Conservation (phyloP, 352 stramenopile species). For the Pythium apleroticum region DNA sequence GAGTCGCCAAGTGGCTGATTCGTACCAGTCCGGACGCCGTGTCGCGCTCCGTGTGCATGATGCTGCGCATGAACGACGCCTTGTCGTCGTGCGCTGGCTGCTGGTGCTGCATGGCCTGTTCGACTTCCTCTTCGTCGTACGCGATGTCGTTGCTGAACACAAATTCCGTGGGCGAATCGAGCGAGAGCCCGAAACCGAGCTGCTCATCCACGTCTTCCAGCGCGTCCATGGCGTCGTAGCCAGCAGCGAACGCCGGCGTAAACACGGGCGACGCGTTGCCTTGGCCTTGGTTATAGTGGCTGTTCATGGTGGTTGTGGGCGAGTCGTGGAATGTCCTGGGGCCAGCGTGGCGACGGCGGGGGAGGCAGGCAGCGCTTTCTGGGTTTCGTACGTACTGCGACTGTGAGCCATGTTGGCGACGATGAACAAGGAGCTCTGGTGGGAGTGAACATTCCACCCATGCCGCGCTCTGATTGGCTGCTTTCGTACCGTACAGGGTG, state of each 20-base stretch:
- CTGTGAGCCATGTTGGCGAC: not conserved
- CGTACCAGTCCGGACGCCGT: conserved; percentile 22
- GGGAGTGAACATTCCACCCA: conserved; percentile 38
- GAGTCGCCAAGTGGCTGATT: not conserved
- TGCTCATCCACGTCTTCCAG: conserved; percentile 24
- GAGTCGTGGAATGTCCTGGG: conserved; percentile 20
- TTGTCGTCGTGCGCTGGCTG: conserved; percentile 27
- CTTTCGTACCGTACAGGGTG: conserved; percentile 12
- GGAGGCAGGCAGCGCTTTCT: conserved; percentile 6
- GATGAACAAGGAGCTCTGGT: not conserved
- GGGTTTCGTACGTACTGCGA: conserved; percentile 16
- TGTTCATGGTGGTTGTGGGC: conserved; percentile 3
- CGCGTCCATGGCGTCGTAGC: conserved; percentile 10
- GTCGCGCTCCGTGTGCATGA: conserved; percentile 25
- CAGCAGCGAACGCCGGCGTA: conserved; percentile 19
- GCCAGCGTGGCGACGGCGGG: not conserved
- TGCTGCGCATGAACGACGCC: conserved; percentile 25
- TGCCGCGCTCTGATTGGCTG: conserved; percentile 33
- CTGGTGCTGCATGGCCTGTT: conserved; percentile 16
- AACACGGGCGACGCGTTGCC: conserved; percentile 17
- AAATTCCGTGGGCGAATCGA: conserved; percentile 32
- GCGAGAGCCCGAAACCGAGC: conserved; percentile 29
- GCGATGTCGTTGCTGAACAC: conserved; percentile 37
- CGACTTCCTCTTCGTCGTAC: conserved; percentile 23
- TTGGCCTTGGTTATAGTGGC: not conserved